Evolutionary conservation across 768 basidiomycete genomes (phyloP).

Genomic region (Collybia sordida): DNA sequence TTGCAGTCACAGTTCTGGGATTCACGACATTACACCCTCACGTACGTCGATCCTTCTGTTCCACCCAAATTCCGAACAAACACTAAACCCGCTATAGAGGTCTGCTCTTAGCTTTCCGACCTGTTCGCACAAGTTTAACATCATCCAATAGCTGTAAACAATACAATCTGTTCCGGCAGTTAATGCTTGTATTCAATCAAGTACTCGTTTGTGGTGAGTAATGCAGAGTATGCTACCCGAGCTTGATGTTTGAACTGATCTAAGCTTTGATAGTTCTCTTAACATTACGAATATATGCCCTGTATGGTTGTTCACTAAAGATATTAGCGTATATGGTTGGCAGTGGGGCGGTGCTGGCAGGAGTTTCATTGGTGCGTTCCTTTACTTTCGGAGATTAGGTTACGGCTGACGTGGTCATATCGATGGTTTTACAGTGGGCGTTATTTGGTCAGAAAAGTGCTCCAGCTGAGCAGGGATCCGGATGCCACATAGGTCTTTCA

Average conservation of each 20-base stretch:
- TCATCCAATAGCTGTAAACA: conserved; percentile 33
- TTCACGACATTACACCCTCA: conserved; percentile 23
- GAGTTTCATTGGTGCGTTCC: conserved; percentile 34
- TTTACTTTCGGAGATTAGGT: not conserved
- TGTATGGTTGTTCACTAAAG: conserved; percentile 41
- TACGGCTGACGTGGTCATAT: not conserved
- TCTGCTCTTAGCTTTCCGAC: not conserved
- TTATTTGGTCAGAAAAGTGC: conserved; percentile 37
- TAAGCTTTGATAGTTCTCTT: conserved; percentile 33
- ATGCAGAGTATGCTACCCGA: not conserved
- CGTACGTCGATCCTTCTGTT: conserved; percentile 14
- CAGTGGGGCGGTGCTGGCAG: conserved; percentile 27
- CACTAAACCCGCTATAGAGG: conserved; percentile 8
- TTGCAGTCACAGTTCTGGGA: conserved; percentile 27
- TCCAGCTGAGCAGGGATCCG: conserved; percentile 19
- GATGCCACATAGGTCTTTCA: conserved; percentile 35
- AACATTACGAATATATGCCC: conserved; percentile 47
- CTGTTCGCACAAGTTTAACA: not conserved
- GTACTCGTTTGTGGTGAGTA: conserved; percentile 45
- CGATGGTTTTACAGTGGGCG: conserved; percentile 35
- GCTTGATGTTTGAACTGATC: not conserved
- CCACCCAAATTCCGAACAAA: too few relatives aligned
- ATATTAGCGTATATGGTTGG: conserved; percentile 35
- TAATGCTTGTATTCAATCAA: conserved; percentile 42
- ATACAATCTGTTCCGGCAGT: conserved; percentile 38